phyloP scores from a whole-genome alignment of 2,329 filamentous ascomycete species.

The Plenodomus biglobosus region DNA sequence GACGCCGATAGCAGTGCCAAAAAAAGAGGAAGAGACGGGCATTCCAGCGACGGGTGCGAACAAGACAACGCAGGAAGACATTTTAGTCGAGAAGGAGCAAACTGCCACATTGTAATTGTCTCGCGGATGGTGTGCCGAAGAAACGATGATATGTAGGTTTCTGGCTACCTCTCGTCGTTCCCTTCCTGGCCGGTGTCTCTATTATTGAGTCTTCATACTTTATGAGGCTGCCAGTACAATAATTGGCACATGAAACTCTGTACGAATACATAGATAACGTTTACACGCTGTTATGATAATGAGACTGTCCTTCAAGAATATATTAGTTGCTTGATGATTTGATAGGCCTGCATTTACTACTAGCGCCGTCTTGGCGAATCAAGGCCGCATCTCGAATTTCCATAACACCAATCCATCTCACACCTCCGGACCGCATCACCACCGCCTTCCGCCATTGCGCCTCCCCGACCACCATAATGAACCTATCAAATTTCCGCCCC shows the following conservation, averaged over 20 bases:
- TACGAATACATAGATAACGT: no score
- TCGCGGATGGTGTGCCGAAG: background rate
- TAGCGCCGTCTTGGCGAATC: background rate
- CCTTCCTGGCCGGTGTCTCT: no score
- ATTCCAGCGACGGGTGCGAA: background rate
- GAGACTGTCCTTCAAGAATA: no score
- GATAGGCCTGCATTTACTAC: no score
- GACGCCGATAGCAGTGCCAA: constrained; percentile 1
- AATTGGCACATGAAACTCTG: no score
- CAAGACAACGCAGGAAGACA: background rate
- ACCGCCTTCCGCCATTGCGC: background rate
- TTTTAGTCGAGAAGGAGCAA: background rate
- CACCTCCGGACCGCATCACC: background rate
- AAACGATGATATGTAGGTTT: background rate
- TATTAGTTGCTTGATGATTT: no score
- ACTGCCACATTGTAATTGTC: no score
- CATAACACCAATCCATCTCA: background rate
- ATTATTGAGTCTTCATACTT: no score
- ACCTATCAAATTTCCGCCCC: constrained; percentile 28
- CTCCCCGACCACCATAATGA: constrained; percentile 22
- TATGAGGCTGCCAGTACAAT: no score
- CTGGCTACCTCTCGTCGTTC: no score
- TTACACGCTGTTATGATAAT: no score
- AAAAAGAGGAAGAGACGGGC: background rate
- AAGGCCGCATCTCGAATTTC: background rate